Base-by-base conservation (phyloP, 1,139 yeast species). In the Nematodospora anomalae region DNA sequence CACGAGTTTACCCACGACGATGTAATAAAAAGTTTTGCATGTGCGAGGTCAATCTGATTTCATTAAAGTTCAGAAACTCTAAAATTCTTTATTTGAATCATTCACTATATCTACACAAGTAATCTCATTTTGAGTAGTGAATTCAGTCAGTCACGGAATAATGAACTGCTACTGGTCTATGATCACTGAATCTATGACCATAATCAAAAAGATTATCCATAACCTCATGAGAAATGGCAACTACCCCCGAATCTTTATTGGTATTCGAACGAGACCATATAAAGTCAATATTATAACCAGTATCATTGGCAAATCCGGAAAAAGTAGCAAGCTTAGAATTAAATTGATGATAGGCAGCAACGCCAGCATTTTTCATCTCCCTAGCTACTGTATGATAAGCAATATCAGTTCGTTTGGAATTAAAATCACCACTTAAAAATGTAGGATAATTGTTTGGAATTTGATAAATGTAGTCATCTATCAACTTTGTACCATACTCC, bases 151-250 rank as follows among this genome's bases (percentile, higher is more conserved):
- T 18, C 8, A 18, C 8, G 8, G 21, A 18, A 8, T 18, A 49
- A 32, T 66, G 65, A 7, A 61, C 56, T 18, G 58, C 53, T 11
- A 71, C 58, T 0, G 76, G 74, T 42, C 77, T 54, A 45, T 73
- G 78, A 48, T 73, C 79, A 33, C 73, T 64, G 23, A 64, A 55
- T 41, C 61, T 61, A 23, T 46, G 51, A 1, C 51, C 55, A 18
- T 51, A 41, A 35, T 55, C 47, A 12, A 59, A 41, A 36, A 35
- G 43, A 32, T 53, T 54, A 21, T 64, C 65, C 28, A 64, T 56
- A 31, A 67, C 64, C 26, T 66, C 67, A 50, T 68, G 38, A 8
- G 32, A 66, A 30, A 60, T 61, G 24, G 64, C 52, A 10, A 46
- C 53, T 3, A 43, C 40, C 5, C 18, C 28, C 6, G 59, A 38